phyloP scores from a whole-genome alignment of 768 basidiomycete genomes.

The Psilocybe subaeruginosa region DNA sequence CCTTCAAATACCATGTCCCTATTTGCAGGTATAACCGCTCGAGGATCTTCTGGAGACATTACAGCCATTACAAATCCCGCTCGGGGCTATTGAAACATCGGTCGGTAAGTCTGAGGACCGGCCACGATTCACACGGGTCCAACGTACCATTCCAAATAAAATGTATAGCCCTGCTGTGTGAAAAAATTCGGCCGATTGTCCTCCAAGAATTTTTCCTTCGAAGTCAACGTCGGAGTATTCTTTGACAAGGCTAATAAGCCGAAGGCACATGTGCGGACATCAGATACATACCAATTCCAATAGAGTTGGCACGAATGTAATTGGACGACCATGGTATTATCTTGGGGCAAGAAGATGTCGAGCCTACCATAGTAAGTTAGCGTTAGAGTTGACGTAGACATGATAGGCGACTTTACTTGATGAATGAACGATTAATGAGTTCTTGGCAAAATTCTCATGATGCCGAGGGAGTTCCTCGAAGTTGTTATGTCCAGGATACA shows the following conservation, averaged over 20 bases:
- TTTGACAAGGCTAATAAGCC: background rate
- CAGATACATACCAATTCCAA: background rate
- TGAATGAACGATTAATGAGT: background rate
- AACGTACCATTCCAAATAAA: background rate
- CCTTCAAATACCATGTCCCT: background rate
- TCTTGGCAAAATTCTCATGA: background rate
- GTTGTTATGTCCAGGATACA: background rate
- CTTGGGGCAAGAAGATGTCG: background rate
- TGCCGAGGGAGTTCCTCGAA: background rate
- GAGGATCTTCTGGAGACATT: background rate
- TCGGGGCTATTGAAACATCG: background rate
- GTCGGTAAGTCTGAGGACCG: background rate
- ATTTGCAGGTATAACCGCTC: background rate
- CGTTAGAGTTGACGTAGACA: background rate
- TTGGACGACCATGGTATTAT: constrained; percentile 1
- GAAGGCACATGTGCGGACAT: background rate
- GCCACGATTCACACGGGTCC: background rate
- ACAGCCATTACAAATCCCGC: background rate
- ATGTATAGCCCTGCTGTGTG: background rate
- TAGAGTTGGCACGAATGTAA: background rate
- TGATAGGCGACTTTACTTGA: background rate
- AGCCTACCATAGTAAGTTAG: background rate
- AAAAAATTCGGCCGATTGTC: background rate
- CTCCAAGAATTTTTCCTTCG: background rate
- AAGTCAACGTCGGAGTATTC: background rate